phyloP scores from a whole-genome alignment of 2,329 filamentous ascomycete species.

The Cladorrhinum sp. region DNA sequence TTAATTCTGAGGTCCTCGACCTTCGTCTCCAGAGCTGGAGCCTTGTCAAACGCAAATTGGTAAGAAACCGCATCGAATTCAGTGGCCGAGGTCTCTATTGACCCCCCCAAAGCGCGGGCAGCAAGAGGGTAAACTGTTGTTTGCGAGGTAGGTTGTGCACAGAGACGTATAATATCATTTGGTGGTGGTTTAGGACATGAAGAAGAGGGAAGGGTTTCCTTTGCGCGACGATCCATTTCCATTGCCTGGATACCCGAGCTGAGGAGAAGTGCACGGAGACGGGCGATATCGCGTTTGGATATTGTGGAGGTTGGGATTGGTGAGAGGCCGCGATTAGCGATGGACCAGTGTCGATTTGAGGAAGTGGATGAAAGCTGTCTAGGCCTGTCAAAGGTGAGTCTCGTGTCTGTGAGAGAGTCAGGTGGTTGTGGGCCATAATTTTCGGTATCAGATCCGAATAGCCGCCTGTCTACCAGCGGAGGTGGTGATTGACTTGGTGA shows the following conservation, averaged over 20 bases:
- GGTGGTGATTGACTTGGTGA: constrained; percentile 39
- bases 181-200: constrained; percentile 25
- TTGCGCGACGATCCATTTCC: constrained; percentile 68
- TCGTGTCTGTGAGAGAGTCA: constrained; percentile 38
- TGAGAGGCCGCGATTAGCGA: constrained; percentile 43
- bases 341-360: constrained; percentile 47
- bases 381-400: constrained; percentile 29
- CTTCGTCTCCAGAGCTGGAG: constrained; percentile 49
- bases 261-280: constrained; percentile 72
- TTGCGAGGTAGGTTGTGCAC: constrained; percentile 35
- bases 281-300: constrained; percentile 71
- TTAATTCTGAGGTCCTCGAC: constrained; percentile 47
- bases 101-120: constrained; percentile 49
- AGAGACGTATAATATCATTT: constrained; percentile 42
- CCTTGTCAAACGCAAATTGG: constrained; percentile 55
- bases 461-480: constrained; percentile 20
- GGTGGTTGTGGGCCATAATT: constrained; percentile 30
- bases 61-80: constrained; percentile 60
- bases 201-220: constrained; percentile 34
- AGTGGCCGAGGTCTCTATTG: constrained; percentile 47
- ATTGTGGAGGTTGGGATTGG: constrained; percentile 38
- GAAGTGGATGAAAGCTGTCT: constrained; percentile 24
- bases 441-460: constrained; percentile 34
- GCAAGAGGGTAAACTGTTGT: constrained; percentile 50
- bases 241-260: constrained; percentile 87